These are phyloP conservation scores for Thecaphora frezii DNA, from an alignment of 1,284 basidiomycete species.

Conservation along the genomic window DNA sequence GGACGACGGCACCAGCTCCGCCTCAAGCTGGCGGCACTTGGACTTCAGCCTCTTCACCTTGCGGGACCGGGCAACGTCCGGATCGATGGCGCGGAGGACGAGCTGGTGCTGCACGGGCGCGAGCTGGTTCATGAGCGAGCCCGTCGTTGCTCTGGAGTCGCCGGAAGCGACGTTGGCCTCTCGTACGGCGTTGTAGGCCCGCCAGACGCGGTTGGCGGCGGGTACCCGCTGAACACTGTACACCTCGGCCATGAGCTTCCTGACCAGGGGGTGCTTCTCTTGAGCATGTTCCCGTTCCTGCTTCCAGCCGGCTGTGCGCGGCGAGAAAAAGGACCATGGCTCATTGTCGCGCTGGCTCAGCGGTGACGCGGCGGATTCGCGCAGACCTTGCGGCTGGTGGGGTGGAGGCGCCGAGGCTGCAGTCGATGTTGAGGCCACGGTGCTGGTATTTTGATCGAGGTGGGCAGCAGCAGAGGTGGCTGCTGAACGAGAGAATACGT, in stretches of 20 bases:
- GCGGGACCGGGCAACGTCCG: conserved; percentile 19
- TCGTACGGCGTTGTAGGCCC: conserved; percentile 32
- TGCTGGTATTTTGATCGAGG: too few species aligned
- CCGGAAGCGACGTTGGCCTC: conserved; percentile 12
- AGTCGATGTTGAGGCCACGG: too few species aligned
- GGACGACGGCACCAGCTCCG: not conserved
- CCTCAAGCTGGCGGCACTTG: conserved; percentile 7
- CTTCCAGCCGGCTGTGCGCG: conserved; percentile 15
- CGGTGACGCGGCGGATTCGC: too few species aligned
- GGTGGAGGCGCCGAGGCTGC: too few species aligned
- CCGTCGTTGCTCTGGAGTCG: conserved; percentile 7
- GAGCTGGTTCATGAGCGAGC: conserved; percentile 26
- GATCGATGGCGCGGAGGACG: conserved; percentile 38
- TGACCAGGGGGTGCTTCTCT: conserved; percentile 34
- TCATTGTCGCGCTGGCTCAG: too few species aligned
- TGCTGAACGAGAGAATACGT: conserved; percentile 3
- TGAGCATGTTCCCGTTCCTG: conserved; percentile 5
- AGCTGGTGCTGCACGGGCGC: conserved; percentile 23
- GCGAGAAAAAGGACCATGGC: conserved; percentile 37
- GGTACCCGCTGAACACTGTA: conserved; percentile 29
- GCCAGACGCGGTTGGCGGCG: conserved; percentile 35
- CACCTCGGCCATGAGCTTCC: conserved; percentile 32
- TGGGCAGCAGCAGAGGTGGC: not conserved
- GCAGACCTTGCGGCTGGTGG: too few species aligned
- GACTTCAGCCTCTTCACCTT: conserved; percentile 15